Conservation (phyloP, 2,329 filamentous ascomycete species). For the Penicillium sp. region DNA sequence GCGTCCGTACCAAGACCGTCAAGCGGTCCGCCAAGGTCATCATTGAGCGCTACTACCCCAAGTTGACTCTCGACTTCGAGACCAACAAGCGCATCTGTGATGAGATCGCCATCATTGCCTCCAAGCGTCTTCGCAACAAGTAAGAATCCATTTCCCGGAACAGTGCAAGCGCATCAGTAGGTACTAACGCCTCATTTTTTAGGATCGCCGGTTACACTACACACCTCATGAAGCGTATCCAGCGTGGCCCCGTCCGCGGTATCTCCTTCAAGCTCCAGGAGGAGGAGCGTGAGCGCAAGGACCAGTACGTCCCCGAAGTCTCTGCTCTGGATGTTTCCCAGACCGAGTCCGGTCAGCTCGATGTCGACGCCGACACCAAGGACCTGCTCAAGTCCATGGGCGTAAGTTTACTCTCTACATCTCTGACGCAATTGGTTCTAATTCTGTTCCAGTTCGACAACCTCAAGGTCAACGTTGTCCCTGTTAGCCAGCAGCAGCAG, state of each 20-base stretch:
- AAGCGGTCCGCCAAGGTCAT: slow-evolving; percentile 97
- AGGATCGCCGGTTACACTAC: slow-evolving; percentile 82
- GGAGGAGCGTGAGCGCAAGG: slow-evolving; percentile 99
- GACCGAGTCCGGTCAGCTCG: slow-evolving; percentile 86
- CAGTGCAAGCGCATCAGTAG: too few species aligned
- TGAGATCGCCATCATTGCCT: slow-evolving; percentile 99
- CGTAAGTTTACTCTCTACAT: slow-evolving; percentile 59
- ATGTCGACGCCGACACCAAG: slow-evolving; percentile 97
- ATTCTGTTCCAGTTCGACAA: slow-evolving; percentile 72
- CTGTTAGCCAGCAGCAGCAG: slow-evolving; percentile 82
- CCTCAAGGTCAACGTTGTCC: slow-evolving; percentile 92
- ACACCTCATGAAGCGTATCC: slow-evolving; percentile 99
- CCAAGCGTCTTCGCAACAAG: slow-evolving; percentile 99
- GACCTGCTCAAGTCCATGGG: slow-evolving; percentile 97
- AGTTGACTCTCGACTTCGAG: slow-evolving; percentile 99
- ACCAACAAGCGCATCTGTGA: slow-evolving; percentile 99
- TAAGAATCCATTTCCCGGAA: too few species aligned
- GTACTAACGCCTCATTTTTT: slow-evolving; percentile 38
- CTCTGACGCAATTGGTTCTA: not conserved
- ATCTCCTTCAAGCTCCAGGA: slow-evolving; percentile 99
- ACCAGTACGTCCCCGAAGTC: slow-evolving; percentile 99
- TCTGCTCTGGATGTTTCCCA: slow-evolving; percentile 98
- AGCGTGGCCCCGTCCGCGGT: slow-evolving; percentile 97
- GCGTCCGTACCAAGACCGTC: slow-evolving; percentile 57
- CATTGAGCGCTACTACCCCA: slow-evolving; percentile 97